Percentiles rank a stretch among this genome's conserved stretches.
Evolutionary conservation across 1,284 basidiomycete genomes (phyloP).

Genomic region (Puccinia hordei): DNA sequence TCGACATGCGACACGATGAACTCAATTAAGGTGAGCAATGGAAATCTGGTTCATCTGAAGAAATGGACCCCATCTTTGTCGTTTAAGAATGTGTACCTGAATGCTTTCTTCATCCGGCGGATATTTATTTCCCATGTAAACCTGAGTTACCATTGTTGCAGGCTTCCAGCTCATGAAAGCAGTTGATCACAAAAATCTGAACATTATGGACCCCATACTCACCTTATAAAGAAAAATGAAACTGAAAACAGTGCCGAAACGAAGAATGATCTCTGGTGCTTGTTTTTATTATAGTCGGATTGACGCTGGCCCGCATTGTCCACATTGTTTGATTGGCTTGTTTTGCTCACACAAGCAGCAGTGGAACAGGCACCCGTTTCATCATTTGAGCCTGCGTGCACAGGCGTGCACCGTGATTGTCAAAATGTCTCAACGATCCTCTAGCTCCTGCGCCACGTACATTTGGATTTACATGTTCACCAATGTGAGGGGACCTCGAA

Average conservation of each 20-base stretch:
- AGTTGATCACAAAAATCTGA: too few relatives aligned
- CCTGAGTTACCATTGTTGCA: too few relatives aligned
- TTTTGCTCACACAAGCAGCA: not conserved
- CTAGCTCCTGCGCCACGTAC: not conserved
- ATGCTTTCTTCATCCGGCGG: not conserved
- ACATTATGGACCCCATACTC: not conserved
- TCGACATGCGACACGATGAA: not conserved
- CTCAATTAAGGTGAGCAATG: not conserved
- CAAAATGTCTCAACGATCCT: not conserved
- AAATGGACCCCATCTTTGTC: not conserved
- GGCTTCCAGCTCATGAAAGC: too few relatives aligned
- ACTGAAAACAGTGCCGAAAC: not conserved
- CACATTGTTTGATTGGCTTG: not conserved
- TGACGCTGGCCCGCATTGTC: not conserved
- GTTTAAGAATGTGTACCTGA: not conserved
- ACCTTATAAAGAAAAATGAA: too few relatives aligned
- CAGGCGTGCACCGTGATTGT: constrained; percentile 1
- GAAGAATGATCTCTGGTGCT: not conserved
- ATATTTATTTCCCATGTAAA: not conserved
- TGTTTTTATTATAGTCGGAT: not conserved
- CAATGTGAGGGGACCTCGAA: not conserved
- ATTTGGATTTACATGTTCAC: not conserved
- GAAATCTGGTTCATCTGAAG: not conserved
- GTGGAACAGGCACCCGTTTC: not conserved
- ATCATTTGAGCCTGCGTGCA: not conserved